Conservation (phyloP, 2,329 filamentous ascomycete genomes). For the Botrytis byssoidea region DNA sequence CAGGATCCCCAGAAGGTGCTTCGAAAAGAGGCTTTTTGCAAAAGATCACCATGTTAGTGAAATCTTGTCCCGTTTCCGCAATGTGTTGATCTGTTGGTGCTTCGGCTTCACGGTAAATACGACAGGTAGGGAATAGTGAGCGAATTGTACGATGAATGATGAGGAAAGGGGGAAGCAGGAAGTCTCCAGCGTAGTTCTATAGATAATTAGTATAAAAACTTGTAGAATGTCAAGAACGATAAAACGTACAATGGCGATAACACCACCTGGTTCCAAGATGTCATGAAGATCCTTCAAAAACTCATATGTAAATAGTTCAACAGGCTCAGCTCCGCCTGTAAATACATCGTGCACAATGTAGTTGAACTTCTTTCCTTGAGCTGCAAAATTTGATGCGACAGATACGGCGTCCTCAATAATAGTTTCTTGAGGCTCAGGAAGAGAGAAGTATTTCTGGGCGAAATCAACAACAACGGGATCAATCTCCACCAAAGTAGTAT, state of each 20-base stretch:
- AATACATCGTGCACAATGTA: conserved; percentile 99
- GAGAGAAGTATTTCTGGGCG: conserved; percentile 76
- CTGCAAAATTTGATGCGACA: conserved; percentile 55
- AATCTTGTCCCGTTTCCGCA: conserved; percentile 59
- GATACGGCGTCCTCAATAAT: conserved; percentile 77
- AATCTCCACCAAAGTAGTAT: conserved; percentile 92
- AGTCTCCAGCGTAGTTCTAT: conserved; percentile 92
- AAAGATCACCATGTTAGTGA: conserved; percentile 96
- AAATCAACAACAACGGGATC: conserved; percentile 86
- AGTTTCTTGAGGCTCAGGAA: conserved; percentile 74
- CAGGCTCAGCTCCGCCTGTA: conserved; percentile 90
- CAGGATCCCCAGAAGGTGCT: neutral
- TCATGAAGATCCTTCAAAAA: conserved; percentile 71
- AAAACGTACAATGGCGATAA: conserved; percentile 75
- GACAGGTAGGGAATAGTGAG: conserved; percentile 81
- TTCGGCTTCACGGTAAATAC: conserved; percentile 80
- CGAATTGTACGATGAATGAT: conserved; percentile 81
- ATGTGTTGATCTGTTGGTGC: conserved; percentile 49
- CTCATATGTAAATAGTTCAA: conserved; percentile 80
- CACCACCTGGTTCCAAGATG: conserved; percentile 74
- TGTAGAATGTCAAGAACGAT: neutral
- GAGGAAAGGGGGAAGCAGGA: conserved; percentile 70
- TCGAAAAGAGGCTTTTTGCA: conserved; percentile 50
- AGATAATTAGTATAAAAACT: neutral
- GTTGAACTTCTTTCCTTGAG: conserved; percentile 59